phyloP scores from a whole-genome alignment of 192 early-diverging fungal genomes.

The Backusella mclennaniae region DNA sequence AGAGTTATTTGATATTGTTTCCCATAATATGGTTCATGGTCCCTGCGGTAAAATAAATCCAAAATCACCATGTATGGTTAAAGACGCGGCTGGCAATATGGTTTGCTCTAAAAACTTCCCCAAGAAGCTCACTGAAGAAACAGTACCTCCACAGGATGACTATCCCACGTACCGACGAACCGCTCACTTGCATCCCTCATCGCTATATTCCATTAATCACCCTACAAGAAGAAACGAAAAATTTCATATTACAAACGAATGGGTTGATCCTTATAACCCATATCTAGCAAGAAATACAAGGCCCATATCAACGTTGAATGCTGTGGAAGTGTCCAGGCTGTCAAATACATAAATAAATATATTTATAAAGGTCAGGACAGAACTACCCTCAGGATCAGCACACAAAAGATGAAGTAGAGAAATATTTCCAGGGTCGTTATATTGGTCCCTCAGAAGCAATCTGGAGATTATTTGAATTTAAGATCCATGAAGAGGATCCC shows the following conservation, averaged over 20 bases:
- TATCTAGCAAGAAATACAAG: not conserved
- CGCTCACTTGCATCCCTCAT: not conserved
- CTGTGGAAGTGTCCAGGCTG: not conserved
- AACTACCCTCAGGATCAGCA: not conserved
- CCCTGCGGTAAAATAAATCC: conserved; percentile 1
- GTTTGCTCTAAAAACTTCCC: not conserved
- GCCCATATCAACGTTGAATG: not conserved
- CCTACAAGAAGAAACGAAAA: not conserved
- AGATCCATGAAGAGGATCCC: not conserved
- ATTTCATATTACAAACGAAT: not conserved
- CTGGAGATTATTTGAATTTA: not conserved
- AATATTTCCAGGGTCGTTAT: not conserved
- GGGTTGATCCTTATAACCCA: not conserved
- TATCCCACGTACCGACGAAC: not conserved
- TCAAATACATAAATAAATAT: conserved; percentile 8
- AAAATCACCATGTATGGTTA: not conserved
- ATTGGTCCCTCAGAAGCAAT: not conserved
- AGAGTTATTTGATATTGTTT: not conserved
- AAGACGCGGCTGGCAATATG: not conserved
- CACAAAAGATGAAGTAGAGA: not conserved
- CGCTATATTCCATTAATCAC: not conserved
- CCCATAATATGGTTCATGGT: not conserved
- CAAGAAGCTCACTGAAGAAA: not conserved
- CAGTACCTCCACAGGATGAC: not conserved
- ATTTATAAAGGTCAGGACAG: not conserved